Evolutionary conservation across 1,139 yeast species (phyloP), one percentile per base, ranked within the genome.

Genomic region (Meyerozyma guilliermondii): DNA sequence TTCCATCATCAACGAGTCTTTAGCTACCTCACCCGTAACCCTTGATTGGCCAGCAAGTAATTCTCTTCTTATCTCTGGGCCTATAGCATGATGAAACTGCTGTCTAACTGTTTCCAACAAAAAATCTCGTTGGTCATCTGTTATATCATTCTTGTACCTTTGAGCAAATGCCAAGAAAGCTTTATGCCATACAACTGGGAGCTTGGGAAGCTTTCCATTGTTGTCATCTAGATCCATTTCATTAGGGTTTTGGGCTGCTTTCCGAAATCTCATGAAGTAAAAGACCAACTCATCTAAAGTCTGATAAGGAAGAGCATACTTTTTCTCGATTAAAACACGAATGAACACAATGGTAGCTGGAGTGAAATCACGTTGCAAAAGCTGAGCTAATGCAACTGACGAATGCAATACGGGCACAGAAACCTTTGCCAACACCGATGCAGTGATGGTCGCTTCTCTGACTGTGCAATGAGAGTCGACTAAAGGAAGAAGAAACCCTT

Each of bases 151-250:
- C 65, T 92, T 92, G 64, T 92, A 92, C 51, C 96, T 78, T 68
- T 91, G 97, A 36, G 97, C 95, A 71, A 92, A 94, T 3, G 94
- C 84, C 46, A 92, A 73, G 58, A 92, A 84, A 2, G 97, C 91
- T 62, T 92, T 95, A 61, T 94, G 98, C 98, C 98, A 92, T 36
- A 92, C 92, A 11, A 92, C 87, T 5, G 98, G 98, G 55, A 94
- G 73, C 45, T 78, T 78, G n/a, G 85, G 81, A n/a, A 78, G 70
- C 40, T 60, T 64, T 36, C 69, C 65, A 35, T 62, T 60, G 2
- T 54, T 55, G 22, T 66, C 63, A 31, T 61, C 65, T 29, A 64
- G 66, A 18, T 68, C 65, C 11, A 62, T 68, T 39, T 63, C 70
- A 18, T 49, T 52, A 41, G 54, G 60, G 39, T 63, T 63, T 38